Evolutionary conservation across 805 yeast species (phyloP).

Genomic region (Saturnispora ahearnii): DNA sequence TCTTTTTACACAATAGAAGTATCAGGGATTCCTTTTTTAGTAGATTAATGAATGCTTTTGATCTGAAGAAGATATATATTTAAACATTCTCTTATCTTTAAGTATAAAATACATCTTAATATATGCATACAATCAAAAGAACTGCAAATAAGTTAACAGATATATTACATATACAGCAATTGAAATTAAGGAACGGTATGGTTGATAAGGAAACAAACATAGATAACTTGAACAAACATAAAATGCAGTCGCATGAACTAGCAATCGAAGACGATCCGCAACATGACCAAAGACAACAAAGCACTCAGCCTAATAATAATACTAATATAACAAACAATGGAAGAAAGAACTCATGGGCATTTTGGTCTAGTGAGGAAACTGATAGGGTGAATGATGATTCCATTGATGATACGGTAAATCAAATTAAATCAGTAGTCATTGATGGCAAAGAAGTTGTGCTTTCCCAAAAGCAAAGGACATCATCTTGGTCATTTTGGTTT

Average conservation of each 20-base stretch:
- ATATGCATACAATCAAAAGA: neutral
- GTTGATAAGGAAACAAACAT: neutral
- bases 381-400: neutral
- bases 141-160: neutral
- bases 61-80: too few species aligned
- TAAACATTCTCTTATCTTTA: too few species aligned
- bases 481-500: slow-evolving; percentile 27
- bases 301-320: neutral
- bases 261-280: neutral
- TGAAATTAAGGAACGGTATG: neutral
- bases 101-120: neutral
- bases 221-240: neutral
- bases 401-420: neutral
- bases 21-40: too few species aligned
- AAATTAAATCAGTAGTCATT: slow-evolving; percentile 2
- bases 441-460: slow-evolving; percentile 8
- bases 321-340: neutral
- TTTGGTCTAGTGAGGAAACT: slow-evolving; percentile 14
- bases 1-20: too few species aligned
- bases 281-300: neutral
- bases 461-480: slow-evolving; percentile 11
- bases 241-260: neutral
- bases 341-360: slow-evolving; percentile 22
- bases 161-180: neutral
- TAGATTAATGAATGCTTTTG: too few species aligned